Conservation (phyloP, 805 yeast genomes). For the Candida odintsovae region DNA sequence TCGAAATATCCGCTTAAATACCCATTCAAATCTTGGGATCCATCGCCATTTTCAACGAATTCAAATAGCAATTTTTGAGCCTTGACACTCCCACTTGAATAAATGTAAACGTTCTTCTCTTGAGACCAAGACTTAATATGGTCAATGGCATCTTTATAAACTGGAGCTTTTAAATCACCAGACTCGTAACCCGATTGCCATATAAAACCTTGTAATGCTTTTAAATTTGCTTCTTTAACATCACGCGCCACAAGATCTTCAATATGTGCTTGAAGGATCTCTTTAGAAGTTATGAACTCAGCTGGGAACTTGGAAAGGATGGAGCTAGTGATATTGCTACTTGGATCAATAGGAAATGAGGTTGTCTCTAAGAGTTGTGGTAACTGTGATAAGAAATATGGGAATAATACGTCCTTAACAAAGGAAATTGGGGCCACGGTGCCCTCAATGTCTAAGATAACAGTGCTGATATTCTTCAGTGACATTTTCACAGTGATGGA, state of each 20-base stretch:
- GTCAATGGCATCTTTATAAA: conserved; percentile 65
- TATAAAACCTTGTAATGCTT: conserved; percentile 74
- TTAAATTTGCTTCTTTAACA: conserved; percentile 70
- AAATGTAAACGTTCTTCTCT: conserved; percentile 48
- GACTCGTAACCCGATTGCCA: conserved; percentile 77
- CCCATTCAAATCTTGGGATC: conserved; percentile 43
- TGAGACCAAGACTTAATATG: conserved; percentile 41
- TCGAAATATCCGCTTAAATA: conserved; percentile 69
- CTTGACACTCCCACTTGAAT: conserved; percentile 83
- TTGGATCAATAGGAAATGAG: conserved; percentile 21
- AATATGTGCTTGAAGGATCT: conserved; percentile 41
- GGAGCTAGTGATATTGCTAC: conserved; percentile 21
- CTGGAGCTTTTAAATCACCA: conserved; percentile 75
- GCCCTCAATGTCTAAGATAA: conserved; percentile 81
- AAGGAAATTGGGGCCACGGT: conserved; percentile 89
- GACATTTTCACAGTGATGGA: not conserved
- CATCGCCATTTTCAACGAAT: conserved; percentile 43
- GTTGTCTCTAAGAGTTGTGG: conserved; percentile 33
- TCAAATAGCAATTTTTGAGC: conserved; percentile 80
- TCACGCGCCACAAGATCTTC: conserved; percentile 54
- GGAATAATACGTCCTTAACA: conserved; percentile 73
- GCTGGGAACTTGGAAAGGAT: conserved; percentile 18
- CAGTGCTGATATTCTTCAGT: conserved; percentile 10
- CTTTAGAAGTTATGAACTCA: conserved; percentile 20
- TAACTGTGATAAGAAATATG: conserved; percentile 56